Percentiles rank a stretch among this genome's conserved stretches.
Conservation (phyloP, 441 rosid species). For the Adansonia madagascariensis region DNA sequence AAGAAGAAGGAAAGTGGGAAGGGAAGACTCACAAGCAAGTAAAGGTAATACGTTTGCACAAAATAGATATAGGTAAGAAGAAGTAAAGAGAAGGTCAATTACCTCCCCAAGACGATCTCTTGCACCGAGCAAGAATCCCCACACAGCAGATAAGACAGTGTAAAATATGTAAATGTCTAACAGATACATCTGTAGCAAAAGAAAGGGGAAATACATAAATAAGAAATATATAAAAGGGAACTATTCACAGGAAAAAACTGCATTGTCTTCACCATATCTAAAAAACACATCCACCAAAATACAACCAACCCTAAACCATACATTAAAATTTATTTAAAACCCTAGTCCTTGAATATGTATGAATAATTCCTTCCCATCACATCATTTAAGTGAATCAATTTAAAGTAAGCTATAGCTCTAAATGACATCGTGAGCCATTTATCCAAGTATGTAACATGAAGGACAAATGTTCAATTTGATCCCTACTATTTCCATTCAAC, state of each 20-base stretch:
- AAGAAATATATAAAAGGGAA: neutral
- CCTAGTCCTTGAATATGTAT: neutral
- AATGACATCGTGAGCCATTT: conserved; percentile 15
- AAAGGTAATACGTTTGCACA: neutral
- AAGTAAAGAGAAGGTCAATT: conserved; percentile 19
- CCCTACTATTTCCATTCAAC: neutral
- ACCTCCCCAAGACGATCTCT: conserved; percentile 99
- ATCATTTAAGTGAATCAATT: neutral
- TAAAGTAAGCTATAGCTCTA: neutral
- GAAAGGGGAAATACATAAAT: conserved; percentile 20
- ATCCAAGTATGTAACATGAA: conserved; percentile 25
- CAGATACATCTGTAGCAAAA: conserved; percentile 77
- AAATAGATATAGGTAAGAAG: neutral
- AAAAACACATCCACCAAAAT: neutral
- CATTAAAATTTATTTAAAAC: neutral
- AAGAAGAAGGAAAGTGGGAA: neutral
- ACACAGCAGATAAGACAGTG: conserved; percentile 83
- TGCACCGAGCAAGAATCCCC: conserved; percentile 98
- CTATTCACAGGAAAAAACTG: neutral
- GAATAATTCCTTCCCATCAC: neutral
- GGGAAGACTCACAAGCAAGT: neutral
- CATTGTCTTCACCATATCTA: neutral
- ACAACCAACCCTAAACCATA: neutral
- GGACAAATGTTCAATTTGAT: neutral
- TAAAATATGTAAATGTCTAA: conserved; percentile 84